Base-by-base conservation (phyloP, 208 protist species). In the Wallacemonas rigidus region DNA sequence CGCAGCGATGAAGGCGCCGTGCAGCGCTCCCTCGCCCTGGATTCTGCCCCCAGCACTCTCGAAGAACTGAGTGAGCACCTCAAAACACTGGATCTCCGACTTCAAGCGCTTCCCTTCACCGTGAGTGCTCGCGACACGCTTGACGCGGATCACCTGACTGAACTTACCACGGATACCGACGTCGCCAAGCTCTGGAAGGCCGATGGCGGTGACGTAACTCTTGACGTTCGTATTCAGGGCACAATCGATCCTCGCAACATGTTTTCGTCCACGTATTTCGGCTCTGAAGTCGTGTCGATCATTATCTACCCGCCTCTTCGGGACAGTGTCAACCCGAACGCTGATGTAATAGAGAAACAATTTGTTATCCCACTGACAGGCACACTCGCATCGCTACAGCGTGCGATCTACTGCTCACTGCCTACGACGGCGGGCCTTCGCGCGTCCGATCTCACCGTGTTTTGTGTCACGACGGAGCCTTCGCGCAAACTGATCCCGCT, bases 11-110 rank as follows among this genome's bases (percentile, higher is more conserved):
- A 68, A 17, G 85, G 87, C 2, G 61, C 77, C 11, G 89, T 81
- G 15, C 77, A 86, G 69, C 80, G 85, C 39, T 86, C 85, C 17
- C 84, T 91, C 56, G 78, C 69, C 14, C 55, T 85, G 3, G 54
- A 73, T 1, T 36, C 39, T 1, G 51, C 44, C 11, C 81, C 84
- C 3, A 62, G 26, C 2, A 88, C 82, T 4, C 43, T 80, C 5
- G 41, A 70, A 2, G 77, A 85, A 41, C 43, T 91, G 12, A 36
- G 64, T 0, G 67, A 72, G 4, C 64, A 90, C 41, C 45, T 95
- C 15, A 79, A 85, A 67, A 58, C 67, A 17, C 79, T 92, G 17
- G 89, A 95, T 56, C 69, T 95, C 40, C 79, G 89, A 6, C 78
- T 95, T 4, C 78, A 92, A 62, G 44, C 75, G 7, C 55, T 82